Base-by-base conservation (phyloP, 176 grass and related monocot genomes). In the Paspalum notatum region DNA sequence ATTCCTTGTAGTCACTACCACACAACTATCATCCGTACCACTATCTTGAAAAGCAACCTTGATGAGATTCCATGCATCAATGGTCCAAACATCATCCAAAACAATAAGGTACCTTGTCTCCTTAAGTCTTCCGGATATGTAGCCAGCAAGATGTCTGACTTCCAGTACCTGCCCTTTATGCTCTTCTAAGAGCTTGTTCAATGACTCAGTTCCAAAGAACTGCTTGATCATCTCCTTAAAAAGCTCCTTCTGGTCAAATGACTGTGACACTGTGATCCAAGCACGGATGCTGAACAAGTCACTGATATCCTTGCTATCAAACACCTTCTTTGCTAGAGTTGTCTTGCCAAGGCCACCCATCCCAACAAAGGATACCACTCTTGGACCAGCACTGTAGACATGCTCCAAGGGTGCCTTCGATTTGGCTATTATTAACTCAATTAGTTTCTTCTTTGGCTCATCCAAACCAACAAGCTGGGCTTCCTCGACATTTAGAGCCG, bases 1-100 rank as follows among this genome's bases (percentile, higher is more conserved):
- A 44, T 53, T n/a, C 27, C 78, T n/a, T 76, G 85, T 82, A 13
- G 85, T 87, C 7, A 82, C 53, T 12, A 87, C 12, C 27, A 87
- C 40, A 39, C 79, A 17, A 5, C 60, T 16, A 4, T 17, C 52
- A 7, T 20, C 24, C 10, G 22, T 32, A 4, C 20, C 58, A 25
- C 21, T 15, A 0, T 76, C 16, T 56, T 61, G 71, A 3, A 84
- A 84, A 47, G 26, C 8, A 57, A 20, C 0, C 0, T 17, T 10
- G 0, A 84, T 18, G 5, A 0, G 14, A 15, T 57, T 51, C 71
- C 81, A 84, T 3, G 21, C 71, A 12, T 63, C 38, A 14, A 2
- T 26, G 3, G 16, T 68, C 84, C 84, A 86, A 2, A 80, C 2
- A 22, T 86, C 84, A 80, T 86, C 84, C 12, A 80, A 40, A 65